Evolutionary conservation across 2,329 filamentous ascomycete genomes (phyloP), one percentile per base, ranked within the genome.

Genomic region (Colletotrichum echinochloae): DNA sequence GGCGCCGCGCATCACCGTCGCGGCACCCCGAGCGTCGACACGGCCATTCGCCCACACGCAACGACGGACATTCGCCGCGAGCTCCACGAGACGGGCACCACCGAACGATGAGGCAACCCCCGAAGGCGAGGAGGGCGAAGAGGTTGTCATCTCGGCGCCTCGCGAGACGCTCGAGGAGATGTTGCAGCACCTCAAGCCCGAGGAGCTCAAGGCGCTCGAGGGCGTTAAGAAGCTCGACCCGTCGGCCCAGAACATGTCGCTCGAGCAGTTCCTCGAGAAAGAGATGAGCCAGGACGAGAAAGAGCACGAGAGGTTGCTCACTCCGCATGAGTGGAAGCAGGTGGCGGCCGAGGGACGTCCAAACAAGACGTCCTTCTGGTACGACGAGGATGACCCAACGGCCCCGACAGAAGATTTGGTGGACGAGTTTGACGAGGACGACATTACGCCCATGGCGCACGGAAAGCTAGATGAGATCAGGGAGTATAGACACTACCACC

Each of bases 381-480:
- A 81, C 75, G 82, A 85, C 73, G 81, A 83, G 48, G 82, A 84
- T n/a, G 86, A 87, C 73, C 78, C 79, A 18, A 85, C 87, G 60
- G 79, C 80, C 39, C 79, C 84, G 66, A 82, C 81, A 23, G 84
- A 89, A 71, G 85, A 89, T 73, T 81, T 83, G 1, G 81, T 83
- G 51, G 86, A 90, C 66, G 87, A 90, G 73, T 93, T 92, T 79
- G 88, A 92, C 73, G 92, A 94, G 74, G 92, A 97, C 77, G 94
- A 97, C 79, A 92, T 99, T 70, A 92, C 92, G 70, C 89, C 89
- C 61, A 87, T 94, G 80, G 96, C 90, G 0, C 95, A 99, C 81
- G 90, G 87, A 63, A 94, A 98, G 83, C 83, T 99, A 75, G 94
- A 98, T 76, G 88, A 96, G 80, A 91, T 97, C 77, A 88, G 95